Base-by-base conservation (phyloP, 2,329 filamentous ascomycete species). In the Colletotrichum caudatum region DNA sequence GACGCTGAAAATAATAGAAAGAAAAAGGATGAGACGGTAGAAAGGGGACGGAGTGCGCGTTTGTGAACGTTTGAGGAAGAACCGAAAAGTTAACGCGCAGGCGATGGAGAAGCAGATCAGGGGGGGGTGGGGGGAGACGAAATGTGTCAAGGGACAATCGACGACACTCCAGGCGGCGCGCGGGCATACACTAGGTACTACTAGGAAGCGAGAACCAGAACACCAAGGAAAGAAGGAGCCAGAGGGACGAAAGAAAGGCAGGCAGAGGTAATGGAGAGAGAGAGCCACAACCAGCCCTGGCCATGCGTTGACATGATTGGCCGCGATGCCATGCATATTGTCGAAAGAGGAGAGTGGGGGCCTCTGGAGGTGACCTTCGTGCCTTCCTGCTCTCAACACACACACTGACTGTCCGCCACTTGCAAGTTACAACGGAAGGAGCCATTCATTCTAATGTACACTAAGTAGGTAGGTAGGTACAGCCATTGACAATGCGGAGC, bases 271-370 rank as follows among this genome's bases (percentile, higher is more conserved):
- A 29, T 7, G n/a, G 26, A 3, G 16, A 18, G 23, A n/a, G 20
- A 14, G 20, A 37, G 58, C 14, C 12, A 61, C 29, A 48, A 20
- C 20, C 9, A 48, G 26, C 58, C 41, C 50, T 29, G 35, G 29
- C 53, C 29, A 39, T 53, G 33, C 35, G 56, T 39, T 46, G 44
- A 61, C 41, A 23, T 26, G 35, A 53, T 65, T 69, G 60, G 62
- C 16, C 46, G 26, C 58, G n/a, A 9, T 48, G 57, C 48, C 48
- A 56, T 48, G 48, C 53, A 48, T 66, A 39, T 56, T 64, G 64
- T 68, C 58, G 53, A 69, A 69, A 71, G 59, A 68, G 58, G 69
- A 71, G 69, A 69, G 69, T 71, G 69, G 69, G 69, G 35, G 54
- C 23, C 44, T 51, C 33, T 18, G 33, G 58, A 53, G 16, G 65